Evolutionary conservation across 768 basidiomycete species (phyloP).

Genomic region (Jaapia argillacea): DNA sequence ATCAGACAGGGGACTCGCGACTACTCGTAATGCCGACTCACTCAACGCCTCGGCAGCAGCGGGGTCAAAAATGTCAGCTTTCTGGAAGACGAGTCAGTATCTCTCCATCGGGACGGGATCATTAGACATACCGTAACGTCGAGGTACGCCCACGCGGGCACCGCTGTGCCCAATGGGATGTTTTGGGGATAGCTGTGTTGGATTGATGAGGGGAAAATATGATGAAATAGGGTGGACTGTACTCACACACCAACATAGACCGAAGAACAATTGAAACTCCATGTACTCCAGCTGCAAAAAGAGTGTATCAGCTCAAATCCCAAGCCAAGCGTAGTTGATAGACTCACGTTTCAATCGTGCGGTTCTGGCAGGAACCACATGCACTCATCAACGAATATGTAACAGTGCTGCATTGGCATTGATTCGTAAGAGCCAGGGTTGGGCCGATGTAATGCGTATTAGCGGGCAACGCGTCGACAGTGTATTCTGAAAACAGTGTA

Average conservation of each 20-base stretch:
- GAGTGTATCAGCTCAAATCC: background rate
- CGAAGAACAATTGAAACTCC: background rate
- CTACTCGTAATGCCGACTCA: no score
- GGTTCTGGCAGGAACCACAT: slow-evolving; percentile 38
- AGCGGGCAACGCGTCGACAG: slow-evolving; percentile 20
- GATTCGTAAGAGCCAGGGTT: slow-evolving; percentile 19
- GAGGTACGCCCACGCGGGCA: slow-evolving; percentile 21
- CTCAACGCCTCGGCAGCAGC: no score
- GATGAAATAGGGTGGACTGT: no score
- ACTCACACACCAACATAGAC: background rate
- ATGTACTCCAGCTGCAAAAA: background rate
- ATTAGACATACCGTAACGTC: slow-evolving; percentile 8
- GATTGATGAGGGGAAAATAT: background rate
- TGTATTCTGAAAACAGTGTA: slow-evolving; percentile 20
- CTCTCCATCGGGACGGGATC: no score
- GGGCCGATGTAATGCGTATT: slow-evolving; percentile 27
- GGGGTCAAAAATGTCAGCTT: no score
- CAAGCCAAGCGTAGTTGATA: background rate
- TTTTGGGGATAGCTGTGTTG: slow-evolving; percentile 11
- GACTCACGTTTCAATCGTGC: background rate
- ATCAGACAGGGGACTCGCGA: no score
- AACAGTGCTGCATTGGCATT: slow-evolving; percentile 42
- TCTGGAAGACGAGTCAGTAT: no score
- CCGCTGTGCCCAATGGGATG: slow-evolving; percentile 13
- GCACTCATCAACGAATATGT: slow-evolving; percentile 42